Percentiles rank a stretch among this genome's conserved stretches.
Evolutionary conservation across 805 yeast species (phyloP).

Genomic region (Saccharomycodes ludwigii): DNA sequence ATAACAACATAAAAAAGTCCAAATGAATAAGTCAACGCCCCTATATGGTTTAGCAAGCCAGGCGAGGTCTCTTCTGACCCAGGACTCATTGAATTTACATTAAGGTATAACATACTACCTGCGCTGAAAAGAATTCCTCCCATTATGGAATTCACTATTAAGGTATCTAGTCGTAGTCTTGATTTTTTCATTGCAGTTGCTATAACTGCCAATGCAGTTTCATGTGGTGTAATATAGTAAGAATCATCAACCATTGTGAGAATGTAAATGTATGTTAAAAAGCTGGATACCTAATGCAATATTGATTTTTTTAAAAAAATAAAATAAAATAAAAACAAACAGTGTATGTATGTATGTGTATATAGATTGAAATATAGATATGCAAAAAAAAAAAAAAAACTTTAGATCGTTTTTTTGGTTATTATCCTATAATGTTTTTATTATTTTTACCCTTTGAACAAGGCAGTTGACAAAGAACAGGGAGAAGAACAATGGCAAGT

Average conservation of each 20-base stretch:
- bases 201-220: slow-evolving; percentile 72
- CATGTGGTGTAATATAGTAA: slow-evolving; percentile 61
- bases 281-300: no score
- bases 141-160: slow-evolving; percentile 50
- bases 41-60: slow-evolving; percentile 41
- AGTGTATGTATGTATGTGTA: no score
- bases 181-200: slow-evolving; percentile 81
- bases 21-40: slow-evolving; percentile 54
- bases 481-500: no score
- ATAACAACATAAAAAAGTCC: slow-evolving; percentile 66
- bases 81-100: slow-evolving; percentile 41
- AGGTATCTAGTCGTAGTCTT: slow-evolving; percentile 45
- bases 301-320: no score
- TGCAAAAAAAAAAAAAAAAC: no score
- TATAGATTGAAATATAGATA: no score
- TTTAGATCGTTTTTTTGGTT: no score
- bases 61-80: slow-evolving; percentile 29
- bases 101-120: slow-evolving; percentile 60
- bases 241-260: slow-evolving; percentile 38
- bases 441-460: no score
- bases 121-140: slow-evolving; percentile 60
- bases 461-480: no score
- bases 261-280: no score
- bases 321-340: no score
- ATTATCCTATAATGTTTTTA: no score